Evolutionary conservation across 2,329 filamentous ascomycete genomes (phyloP).

Genomic region (Elsinoe arachidis): DNA sequence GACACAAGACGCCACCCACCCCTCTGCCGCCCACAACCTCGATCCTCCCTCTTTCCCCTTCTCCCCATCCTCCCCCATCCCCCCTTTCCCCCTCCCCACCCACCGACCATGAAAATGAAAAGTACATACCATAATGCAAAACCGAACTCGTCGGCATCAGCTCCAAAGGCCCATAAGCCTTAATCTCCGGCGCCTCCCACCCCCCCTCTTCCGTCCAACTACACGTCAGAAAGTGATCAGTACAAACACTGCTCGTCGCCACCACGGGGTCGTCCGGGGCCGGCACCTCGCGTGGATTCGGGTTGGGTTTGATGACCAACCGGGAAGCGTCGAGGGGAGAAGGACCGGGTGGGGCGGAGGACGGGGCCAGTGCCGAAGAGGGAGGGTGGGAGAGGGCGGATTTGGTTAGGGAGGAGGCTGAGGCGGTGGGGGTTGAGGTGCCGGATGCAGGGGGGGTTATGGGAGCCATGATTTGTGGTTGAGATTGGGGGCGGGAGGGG

Average conservation of each 20-base stretch:
- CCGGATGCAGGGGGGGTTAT: slow-evolving; percentile 29
- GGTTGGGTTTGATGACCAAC: slow-evolving; percentile 34
- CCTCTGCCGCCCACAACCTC: no score
- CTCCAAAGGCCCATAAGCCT: slow-evolving; percentile 66
- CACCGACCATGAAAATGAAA: no score
- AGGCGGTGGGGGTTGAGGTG: slow-evolving; percentile 27
- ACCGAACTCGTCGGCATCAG: slow-evolving; percentile 74
- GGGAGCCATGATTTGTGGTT: no score
- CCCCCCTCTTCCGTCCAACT: slow-evolving; percentile 57
- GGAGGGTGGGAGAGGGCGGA: slow-evolving; percentile 29
- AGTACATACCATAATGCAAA: slow-evolving; percentile 56
- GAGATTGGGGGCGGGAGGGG: no score
- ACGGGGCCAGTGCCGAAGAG: slow-evolving; percentile 17
- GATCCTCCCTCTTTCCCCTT: no score
- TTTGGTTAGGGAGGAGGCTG: slow-evolving; percentile 28
- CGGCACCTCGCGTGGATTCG: slow-evolving; percentile 35
- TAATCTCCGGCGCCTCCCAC: slow-evolving; percentile 66
- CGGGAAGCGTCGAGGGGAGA: slow-evolving; percentile 38
- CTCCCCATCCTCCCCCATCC: no score
- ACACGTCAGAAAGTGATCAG: slow-evolving; percentile 81
- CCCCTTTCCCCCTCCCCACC: no score
- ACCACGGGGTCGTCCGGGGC: slow-evolving; percentile 32
- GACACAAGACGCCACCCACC: no score
- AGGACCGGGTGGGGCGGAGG: slow-evolving; percentile 18
- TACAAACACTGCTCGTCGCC: slow-evolving; percentile 42